These are phyloP conservation scores for Boletales sp. DNA, from an alignment of 768 basidiomycete species.

Conservation along the genomic window DNA sequence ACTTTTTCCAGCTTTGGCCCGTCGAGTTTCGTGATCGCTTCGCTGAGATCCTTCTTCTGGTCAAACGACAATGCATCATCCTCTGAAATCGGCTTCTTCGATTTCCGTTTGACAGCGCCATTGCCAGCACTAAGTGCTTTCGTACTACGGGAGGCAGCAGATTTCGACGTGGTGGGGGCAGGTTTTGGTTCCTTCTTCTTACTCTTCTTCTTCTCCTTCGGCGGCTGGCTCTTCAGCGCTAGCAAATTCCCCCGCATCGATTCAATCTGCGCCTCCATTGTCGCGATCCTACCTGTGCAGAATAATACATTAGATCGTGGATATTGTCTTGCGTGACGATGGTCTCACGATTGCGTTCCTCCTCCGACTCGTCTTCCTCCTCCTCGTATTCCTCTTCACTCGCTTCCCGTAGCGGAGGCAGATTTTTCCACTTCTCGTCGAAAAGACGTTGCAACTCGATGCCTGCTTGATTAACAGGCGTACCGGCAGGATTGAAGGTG, in stretches of 20 bases:
- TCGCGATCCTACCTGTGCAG: conserved; percentile 61
- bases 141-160: conserved; percentile 42
- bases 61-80: conserved; percentile 88
- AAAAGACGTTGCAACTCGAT: conserved; percentile 82
- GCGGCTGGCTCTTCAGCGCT: conserved; percentile 52
- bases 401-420: conserved; percentile 59
- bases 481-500: conserved; percentile 85
- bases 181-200: conserved; percentile 58
- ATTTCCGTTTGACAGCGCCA: conserved; percentile 51
- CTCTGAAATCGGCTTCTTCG: conserved; percentile 66
- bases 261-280: conserved; percentile 81
- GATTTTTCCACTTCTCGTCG: conserved; percentile 84
- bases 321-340: background rate
- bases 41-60: conserved; percentile 98
- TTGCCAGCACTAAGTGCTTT: conserved; percentile 38
- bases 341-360: conserved; percentile 62
- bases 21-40: conserved; percentile 86
- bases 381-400: conserved; percentile 64
- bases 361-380: conserved; percentile 60
- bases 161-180: conserved; percentile 64
- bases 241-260: conserved; percentile 69
- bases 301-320: conserved; percentile 9
- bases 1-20: conserved; percentile 83
- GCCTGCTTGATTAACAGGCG: conserved; percentile 84
- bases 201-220: conserved; percentile 64